A percentile compares a stretch with the other conserved stretches of the same genome.
These are phyloP conservation scores for Pseudocercospora vitis DNA, from an alignment of 2,329 filamentous ascomycete genomes.

Conservation along the genomic window DNA sequence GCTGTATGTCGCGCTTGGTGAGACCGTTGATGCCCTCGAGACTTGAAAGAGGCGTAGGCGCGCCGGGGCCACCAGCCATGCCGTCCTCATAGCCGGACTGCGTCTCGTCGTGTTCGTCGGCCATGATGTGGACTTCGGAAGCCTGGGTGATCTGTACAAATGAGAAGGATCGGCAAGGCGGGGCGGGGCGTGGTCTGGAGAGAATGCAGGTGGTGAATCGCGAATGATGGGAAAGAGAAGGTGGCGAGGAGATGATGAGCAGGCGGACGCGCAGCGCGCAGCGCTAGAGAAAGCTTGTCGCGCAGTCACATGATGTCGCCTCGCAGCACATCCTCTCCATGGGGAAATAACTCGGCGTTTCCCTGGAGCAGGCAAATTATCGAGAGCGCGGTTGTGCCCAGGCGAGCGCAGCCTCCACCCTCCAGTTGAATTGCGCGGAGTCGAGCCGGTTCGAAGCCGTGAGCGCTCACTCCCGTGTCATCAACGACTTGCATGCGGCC, in stretches of 20 bases:
- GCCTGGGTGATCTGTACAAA: background rate
- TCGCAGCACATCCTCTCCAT: background rate
- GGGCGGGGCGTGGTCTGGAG: background rate
- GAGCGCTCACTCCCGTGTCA: too few relatives aligned
- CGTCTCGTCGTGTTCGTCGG: slow-evolving; percentile 57
- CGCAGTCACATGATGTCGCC: background rate
- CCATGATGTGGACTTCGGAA: too few relatives aligned
- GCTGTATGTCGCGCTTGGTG: slow-evolving; percentile 92
- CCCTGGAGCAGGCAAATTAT: too few relatives aligned
- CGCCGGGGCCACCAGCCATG: slow-evolving; percentile 76
- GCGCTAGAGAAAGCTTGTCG: background rate
- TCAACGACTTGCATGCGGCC: too few relatives aligned
- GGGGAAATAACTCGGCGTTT: too few relatives aligned
- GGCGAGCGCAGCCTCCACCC: too few relatives aligned
- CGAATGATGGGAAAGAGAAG: background rate
- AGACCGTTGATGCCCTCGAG: slow-evolving; percentile 86
- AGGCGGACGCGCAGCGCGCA: background rate
- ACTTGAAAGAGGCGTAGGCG: slow-evolving; percentile 82
- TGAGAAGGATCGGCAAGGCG: background rate
- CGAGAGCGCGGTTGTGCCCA: too few relatives aligned
- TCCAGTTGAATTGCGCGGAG: too few relatives aligned
- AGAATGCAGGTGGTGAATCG: background rate
- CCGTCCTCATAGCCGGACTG: slow-evolving; percentile 75
- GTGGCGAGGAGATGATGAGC: background rate
- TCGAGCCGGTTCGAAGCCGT: too few relatives aligned